These are phyloP conservation scores for Moesziomyces sp. DNA, from an alignment of 1,284 basidiomycete genomes.

Conservation along the genomic window DNA sequence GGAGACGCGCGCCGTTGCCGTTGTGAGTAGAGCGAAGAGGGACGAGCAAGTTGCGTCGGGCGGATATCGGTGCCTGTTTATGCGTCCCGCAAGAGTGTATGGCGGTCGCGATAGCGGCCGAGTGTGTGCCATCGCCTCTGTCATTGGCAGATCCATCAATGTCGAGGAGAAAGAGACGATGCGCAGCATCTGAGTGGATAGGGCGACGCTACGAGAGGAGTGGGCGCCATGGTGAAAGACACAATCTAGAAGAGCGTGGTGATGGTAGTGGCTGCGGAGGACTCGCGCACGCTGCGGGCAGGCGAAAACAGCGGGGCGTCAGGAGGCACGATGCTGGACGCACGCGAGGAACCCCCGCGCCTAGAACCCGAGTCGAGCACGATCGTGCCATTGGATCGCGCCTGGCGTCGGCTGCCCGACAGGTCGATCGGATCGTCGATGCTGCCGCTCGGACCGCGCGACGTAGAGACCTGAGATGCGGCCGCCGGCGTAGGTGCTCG, in stretches of 20 bases:
- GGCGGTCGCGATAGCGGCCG: too few relatives aligned
- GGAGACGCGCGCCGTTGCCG: too few relatives aligned
- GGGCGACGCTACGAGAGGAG: too few relatives aligned
- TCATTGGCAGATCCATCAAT: too few relatives aligned
- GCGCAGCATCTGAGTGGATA: too few relatives aligned
- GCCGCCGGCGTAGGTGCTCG: constrained; percentile 4
- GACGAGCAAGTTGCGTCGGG: too few relatives aligned
- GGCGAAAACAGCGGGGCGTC: neutral
- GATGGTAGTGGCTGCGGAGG: neutral
- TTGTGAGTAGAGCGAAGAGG: too few relatives aligned
- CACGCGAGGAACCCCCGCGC: neutral
- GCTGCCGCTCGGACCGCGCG: neutral
- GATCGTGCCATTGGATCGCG: neutral
- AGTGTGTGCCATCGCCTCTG: too few relatives aligned
- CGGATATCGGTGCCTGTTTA: too few relatives aligned
- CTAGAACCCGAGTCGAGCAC: neutral
- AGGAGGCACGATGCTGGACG: neutral
- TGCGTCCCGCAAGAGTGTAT: too few relatives aligned
- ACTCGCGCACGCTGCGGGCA: neutral
- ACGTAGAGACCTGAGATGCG: too few relatives aligned
- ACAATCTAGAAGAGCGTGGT: neutral
- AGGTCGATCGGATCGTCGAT: neutral
- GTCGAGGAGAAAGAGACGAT: neutral
- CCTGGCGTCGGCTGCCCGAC: neutral
- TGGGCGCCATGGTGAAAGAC: too few relatives aligned